These are phyloP conservation scores for Colletotrichum musae DNA, from an alignment of 2,329 filamentous ascomycete species.

Conservation along the genomic window DNA sequence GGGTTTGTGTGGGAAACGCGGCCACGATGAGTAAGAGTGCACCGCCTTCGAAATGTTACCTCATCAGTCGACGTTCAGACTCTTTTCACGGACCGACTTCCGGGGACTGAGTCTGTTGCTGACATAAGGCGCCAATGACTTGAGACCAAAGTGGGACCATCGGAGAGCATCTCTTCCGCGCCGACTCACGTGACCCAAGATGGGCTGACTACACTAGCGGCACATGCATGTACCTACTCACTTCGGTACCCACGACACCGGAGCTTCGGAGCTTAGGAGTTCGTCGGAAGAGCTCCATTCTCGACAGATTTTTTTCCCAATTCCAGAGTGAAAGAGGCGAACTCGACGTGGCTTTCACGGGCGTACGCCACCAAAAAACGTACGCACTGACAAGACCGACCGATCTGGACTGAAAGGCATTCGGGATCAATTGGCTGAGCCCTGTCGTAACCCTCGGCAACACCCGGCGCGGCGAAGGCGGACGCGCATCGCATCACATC, in stretches of 20 bases:
- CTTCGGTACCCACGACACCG: conserved; percentile 21
- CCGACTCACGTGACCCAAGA: not conserved
- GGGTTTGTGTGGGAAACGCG: not conserved
- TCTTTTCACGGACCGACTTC: conserved; percentile 6
- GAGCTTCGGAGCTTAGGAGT: conserved; percentile 21
- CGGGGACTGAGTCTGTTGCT: not conserved
- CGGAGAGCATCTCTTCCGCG: conserved; percentile 24
- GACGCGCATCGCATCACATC: conserved; percentile 11
- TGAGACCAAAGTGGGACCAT: conserved; percentile 7
- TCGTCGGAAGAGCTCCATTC: conserved; percentile 37
- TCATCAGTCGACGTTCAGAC: not conserved
- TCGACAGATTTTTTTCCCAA: conserved; percentile 34
- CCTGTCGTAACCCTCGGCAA: conserved; percentile 14
- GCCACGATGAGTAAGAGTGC: not conserved
- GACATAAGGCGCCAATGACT: too few species aligned
- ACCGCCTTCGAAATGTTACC: not conserved
- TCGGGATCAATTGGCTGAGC: conserved; percentile 9
- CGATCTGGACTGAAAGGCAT: conserved; percentile 1
- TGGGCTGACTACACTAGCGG: conserved; percentile 11
- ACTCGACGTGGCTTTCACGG: conserved; percentile 12
- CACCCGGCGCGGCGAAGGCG: conserved; percentile 12
- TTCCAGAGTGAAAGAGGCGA: conserved; percentile 14
- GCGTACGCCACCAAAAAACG: conserved; percentile 32
- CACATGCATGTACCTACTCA: conserved; percentile 1
- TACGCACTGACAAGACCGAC: conserved; percentile 7